phyloP scores from a whole-genome alignment of 345 rosid species.

The Brassica incana region DNA sequence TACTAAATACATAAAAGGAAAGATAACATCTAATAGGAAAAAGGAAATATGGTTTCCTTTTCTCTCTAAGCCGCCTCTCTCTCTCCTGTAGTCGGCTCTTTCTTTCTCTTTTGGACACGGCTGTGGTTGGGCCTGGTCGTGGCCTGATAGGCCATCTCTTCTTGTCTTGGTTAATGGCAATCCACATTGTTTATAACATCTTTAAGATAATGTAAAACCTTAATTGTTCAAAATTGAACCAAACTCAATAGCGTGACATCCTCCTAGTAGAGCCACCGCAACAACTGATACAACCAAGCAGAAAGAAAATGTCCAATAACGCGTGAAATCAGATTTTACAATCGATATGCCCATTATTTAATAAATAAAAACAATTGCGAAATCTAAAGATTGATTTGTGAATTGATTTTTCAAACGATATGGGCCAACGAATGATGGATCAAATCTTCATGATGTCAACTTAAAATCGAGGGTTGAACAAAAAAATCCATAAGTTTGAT shows the following conservation, averaged over 20 bases:
- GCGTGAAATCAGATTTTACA: neutral
- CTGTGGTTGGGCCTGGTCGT: no score
- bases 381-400: constrained; percentile 37
- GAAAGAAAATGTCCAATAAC: neutral
- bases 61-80: no score
- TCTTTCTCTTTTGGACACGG: no score
- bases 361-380: neutral
- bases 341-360: neutral
- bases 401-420: constrained; percentile 34
- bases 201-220: neutral
- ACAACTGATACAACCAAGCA: neutral
- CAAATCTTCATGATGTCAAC: constrained; percentile 44
- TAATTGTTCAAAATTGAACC: neutral
- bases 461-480: constrained; percentile 26
- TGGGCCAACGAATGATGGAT: constrained; percentile 37
- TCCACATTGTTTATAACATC: no score
- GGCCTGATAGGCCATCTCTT: no score
- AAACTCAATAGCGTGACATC: neutral
- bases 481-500: constrained; percentile 27
- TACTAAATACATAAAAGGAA: no score
- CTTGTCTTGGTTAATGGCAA: no score
- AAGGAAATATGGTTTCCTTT: no score
- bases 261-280: neutral
- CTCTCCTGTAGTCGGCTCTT: no score
- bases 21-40: no score